Conservation (phyloP, 306 rosid genomes). For the Ormosia semicastrata region DNA sequence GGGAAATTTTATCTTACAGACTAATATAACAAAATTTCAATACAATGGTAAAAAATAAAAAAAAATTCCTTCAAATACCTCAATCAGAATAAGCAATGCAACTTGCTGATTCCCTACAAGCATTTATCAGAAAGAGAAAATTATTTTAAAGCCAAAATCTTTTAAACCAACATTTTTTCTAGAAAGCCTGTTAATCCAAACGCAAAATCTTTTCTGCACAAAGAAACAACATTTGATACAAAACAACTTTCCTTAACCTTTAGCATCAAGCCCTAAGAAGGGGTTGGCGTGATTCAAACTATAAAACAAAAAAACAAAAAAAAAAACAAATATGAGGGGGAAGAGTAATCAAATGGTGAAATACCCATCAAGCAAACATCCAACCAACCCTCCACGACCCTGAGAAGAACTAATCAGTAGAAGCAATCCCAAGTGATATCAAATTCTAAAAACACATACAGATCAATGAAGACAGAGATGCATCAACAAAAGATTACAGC, state of each 20-base stretch:
- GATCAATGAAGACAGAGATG: slow-evolving; percentile 32
- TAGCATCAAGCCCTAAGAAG: slow-evolving; percentile 38
- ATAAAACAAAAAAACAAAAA: background rate
- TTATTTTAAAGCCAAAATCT: slow-evolving; percentile 3
- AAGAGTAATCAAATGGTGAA: slow-evolving; percentile 30
- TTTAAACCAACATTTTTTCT: background rate
- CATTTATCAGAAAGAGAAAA: slow-evolving; percentile 12
- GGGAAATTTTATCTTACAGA: background rate
- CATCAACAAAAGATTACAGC: background rate
- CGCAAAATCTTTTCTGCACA: background rate
- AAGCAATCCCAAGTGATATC: slow-evolving; percentile 24
- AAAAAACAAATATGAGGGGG: background rate
- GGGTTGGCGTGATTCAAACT: slow-evolving; percentile 9
- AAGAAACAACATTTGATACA: slow-evolving; percentile 2
- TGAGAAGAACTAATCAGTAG: slow-evolving; percentile 6
- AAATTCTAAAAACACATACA: slow-evolving; percentile 25
- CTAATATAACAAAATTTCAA: background rate
- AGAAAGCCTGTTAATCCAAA: background rate
- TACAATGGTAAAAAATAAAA: background rate
- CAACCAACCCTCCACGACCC: slow-evolving; percentile 20
- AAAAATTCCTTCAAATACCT: background rate
- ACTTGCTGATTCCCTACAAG: background rate
- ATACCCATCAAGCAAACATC: slow-evolving; percentile 38
- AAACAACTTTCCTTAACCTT: slow-evolving; percentile 12
- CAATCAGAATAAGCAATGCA: slow-evolving; percentile 26